Conservation (phyloP, 495 filamentous ascomycete species). For the Penicillium canescens region DNA sequence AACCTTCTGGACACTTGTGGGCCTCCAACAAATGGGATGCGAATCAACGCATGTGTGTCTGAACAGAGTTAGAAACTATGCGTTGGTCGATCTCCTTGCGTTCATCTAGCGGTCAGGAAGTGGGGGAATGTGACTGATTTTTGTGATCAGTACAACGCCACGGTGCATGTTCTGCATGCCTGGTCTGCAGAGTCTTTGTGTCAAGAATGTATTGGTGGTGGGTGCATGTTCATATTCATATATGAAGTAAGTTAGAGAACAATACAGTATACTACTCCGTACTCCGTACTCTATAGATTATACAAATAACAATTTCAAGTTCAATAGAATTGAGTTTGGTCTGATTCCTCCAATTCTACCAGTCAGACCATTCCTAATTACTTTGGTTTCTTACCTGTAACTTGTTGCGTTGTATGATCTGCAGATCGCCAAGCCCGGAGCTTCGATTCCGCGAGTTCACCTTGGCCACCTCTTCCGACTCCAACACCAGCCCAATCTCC, state of each 20-base stretch:
- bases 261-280: neutral
- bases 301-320: too few relatives aligned
- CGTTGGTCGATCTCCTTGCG: slow-evolving; percentile 28
- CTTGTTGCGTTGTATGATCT: slow-evolving; percentile 3
- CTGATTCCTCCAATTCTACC: too few relatives aligned
- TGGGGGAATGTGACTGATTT: slow-evolving; percentile 8
- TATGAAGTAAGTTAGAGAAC: neutral
- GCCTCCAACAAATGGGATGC: slow-evolving; percentile 19
- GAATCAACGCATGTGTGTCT: slow-evolving; percentile 19
- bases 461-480: neutral
- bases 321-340: too few relatives aligned
- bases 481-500: slow-evolving; percentile 3
- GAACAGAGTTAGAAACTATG: slow-evolving; percentile 15
- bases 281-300: too few relatives aligned
- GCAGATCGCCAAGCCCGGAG: slow-evolving; percentile 17
- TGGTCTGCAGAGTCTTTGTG: slow-evolving; percentile 1
- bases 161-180: slow-evolving; percentile 6
- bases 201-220: slow-evolving; percentile 6
- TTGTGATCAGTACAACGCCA: slow-evolving; percentile 12
- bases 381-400: too few relatives aligned
- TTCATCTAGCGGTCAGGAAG: slow-evolving; percentile 29
- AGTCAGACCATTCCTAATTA: too few relatives aligned
- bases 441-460: slow-evolving; percentile 1
- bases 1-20: slow-evolving; percentile 1
- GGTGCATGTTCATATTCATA: too few relatives aligned